phyloP scores from a whole-genome alignment of 2,329 filamentous ascomycete genomes.

The Paraconiothyrium sp. region DNA sequence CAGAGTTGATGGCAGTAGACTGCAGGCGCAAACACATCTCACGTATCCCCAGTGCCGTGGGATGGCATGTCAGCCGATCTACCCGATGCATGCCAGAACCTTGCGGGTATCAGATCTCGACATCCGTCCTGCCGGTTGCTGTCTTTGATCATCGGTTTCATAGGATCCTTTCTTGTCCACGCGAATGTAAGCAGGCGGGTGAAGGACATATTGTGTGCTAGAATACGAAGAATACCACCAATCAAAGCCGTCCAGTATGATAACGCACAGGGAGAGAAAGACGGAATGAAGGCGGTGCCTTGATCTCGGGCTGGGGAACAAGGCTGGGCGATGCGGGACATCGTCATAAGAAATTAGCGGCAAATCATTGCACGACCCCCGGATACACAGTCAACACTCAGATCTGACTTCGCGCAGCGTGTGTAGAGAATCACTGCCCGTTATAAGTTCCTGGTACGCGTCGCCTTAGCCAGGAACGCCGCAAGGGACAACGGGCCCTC shows the following conservation, averaged over 20 bases:
- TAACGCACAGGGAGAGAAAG: not conserved
- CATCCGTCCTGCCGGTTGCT: not conserved
- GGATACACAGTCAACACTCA: not conserved
- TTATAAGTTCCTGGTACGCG: not conserved
- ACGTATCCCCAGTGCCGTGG: conserved; percentile 3
- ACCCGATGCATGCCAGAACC: conserved; percentile 1
- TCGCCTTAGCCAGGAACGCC: not conserved
- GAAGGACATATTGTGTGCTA: not conserved
- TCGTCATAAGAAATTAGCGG: conserved; percentile 6
- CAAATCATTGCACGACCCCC: not conserved
- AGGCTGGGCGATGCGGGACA: conserved; percentile 6
- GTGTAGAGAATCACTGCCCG: not conserved
- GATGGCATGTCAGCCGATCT: not conserved
- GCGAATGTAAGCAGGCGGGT: not conserved
- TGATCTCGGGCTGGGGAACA: not conserved
- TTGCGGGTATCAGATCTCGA: conserved; percentile 7
- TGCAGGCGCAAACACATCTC: not conserved
- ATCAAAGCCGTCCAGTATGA: not conserved
- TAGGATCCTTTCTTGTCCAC: not conserved
- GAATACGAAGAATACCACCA: not conserved
- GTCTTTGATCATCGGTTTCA: not conserved
- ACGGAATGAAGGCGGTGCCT: conserved; percentile 10
- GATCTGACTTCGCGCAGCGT: not conserved
- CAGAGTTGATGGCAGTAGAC: not conserved
- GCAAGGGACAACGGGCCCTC: not conserved